Conservation (phyloP, 768 basidiomycete species). For the Leccinum incarnatum region DNA sequence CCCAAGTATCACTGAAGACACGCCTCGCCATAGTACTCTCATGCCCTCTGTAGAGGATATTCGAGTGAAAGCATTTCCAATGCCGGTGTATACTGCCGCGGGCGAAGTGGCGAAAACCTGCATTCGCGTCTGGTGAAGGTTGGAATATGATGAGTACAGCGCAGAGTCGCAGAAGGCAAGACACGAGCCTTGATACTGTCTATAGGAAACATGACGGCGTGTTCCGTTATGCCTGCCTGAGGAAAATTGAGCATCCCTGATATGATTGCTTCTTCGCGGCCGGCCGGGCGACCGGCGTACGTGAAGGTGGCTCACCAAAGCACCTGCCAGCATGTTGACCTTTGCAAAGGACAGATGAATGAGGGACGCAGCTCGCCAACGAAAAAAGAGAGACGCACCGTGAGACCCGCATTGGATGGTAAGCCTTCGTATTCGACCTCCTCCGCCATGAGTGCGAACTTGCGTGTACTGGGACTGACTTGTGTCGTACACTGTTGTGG, state of each 20-base stretch:
- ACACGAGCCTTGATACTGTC: conserved; percentile 93
- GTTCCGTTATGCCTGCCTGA: conserved; percentile 98
- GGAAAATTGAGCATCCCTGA: conserved; percentile 15
- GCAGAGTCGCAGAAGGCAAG: background rate
- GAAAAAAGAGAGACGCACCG: conserved; percentile 38
- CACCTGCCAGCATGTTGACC: conserved; percentile 98
- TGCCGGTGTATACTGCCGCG: conserved; percentile 81
- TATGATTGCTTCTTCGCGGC: background rate
- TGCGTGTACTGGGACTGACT: conserved; percentile 6
- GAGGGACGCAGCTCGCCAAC: conserved; percentile 12
- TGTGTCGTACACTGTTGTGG: conserved; percentile 5
- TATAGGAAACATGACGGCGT: conserved; percentile 97
- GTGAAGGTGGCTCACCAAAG: conserved; percentile 62
- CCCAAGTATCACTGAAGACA: conserved; percentile 92
- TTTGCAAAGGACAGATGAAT: conserved; percentile 28
- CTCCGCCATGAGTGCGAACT: conserved; percentile 33
- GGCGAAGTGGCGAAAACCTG: conserved; percentile 91
- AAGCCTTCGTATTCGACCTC: conserved; percentile 65
- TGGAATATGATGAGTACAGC: conserved; percentile 7
- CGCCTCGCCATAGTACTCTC: conserved; percentile 90
- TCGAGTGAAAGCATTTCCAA: conserved; percentile 86
- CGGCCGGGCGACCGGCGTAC: conserved; percentile 1
- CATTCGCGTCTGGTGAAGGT: conserved; percentile 82
- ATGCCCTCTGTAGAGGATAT: conserved; percentile 95
- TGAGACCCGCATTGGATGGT: conserved; percentile 76